Conservation (phyloP, 139 green algal species). For the Limnomonas spitsbergensis region DNA sequence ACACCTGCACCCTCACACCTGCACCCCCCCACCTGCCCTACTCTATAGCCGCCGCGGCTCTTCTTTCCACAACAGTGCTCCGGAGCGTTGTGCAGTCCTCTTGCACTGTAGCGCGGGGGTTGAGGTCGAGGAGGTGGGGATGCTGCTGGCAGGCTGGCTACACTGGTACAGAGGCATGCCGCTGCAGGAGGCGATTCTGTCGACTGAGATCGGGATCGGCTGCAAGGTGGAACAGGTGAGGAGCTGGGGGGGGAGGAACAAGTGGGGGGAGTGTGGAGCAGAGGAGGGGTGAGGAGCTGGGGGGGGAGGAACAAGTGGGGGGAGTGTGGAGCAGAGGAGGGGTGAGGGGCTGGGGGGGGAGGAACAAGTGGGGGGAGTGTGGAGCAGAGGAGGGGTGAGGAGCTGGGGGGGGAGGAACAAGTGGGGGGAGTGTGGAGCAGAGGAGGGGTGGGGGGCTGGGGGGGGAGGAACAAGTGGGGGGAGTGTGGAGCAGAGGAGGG, state of each 20-base stretch:
- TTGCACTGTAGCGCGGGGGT: slow-evolving; percentile 40
- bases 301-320: too few relatives aligned
- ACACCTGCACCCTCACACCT: too few relatives aligned
- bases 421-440: too few relatives aligned
- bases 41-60: slow-evolving; percentile 13
- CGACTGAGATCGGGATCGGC: slow-evolving; percentile 18
- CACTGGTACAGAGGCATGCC: slow-evolving; percentile 54
- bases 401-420: too few relatives aligned
- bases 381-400: too few relatives aligned
- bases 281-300: not conserved
- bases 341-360: too few relatives aligned
- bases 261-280: not conserved
- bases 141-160: slow-evolving; percentile 56
- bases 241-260: not conserved
- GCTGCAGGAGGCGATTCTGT: slow-evolving; percentile 37
- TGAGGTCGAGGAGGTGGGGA: slow-evolving; percentile 27
- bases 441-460: too few relatives aligned
- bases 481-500: too few relatives aligned
- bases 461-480: too few relatives aligned
- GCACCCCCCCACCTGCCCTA: too few relatives aligned
- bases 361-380: too few relatives aligned
- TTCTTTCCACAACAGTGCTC: not conserved
- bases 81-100: slow-evolving; percentile 34
- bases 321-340: too few relatives aligned
- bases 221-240: not conserved